Evolutionary conservation across 2,329 filamentous ascomycete species (phyloP).

Genomic region (Claviceps quebecensis): DNA sequence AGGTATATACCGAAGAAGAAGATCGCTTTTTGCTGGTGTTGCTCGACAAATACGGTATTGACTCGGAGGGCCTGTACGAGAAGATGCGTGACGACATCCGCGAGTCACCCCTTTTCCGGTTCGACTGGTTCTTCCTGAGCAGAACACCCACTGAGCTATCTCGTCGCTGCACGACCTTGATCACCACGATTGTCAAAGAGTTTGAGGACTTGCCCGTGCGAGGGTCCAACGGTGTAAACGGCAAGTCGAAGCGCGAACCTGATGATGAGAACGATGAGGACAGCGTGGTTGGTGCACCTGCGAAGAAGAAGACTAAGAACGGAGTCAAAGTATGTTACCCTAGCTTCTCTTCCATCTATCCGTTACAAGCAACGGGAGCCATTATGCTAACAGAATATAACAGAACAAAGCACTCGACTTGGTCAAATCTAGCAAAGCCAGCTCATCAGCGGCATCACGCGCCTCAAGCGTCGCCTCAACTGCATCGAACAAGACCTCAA

Average conservation of each 20-base stretch:
- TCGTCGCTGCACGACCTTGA: conserved; percentile 80
- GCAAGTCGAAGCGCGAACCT: conserved; percentile 56
- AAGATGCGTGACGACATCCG: conserved; percentile 94
- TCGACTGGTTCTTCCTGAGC: conserved; percentile 98
- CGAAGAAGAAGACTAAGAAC: conserved; percentile 85
- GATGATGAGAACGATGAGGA: conserved; percentile 79
- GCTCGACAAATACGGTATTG: conserved; percentile 82
- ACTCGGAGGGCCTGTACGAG: conserved; percentile 81
- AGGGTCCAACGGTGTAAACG: conserved; percentile 46
- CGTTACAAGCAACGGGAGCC: too few species aligned
- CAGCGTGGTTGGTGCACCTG: conserved; percentile 62
- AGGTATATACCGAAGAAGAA: conserved; percentile 97
- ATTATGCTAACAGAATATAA: conserved; percentile 4
- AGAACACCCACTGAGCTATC: conserved; percentile 86
- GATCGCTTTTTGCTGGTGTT: conserved; percentile 90
- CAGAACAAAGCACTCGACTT: conserved; percentile 91
- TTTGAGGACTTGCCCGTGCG: conserved; percentile 58
- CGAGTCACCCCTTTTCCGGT: conserved; percentile 86
- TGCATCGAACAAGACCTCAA: conserved; percentile 38
- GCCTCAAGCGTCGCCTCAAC: conserved; percentile 80
- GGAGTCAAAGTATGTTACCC: conserved; percentile 56
- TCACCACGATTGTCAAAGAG: conserved; percentile 89
- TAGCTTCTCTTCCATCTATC: too few species aligned
- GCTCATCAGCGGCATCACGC: conserved; percentile 64
- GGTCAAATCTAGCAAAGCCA: conserved; percentile 68